Percentiles rank a stretch among this genome's conserved stretches.
These are phyloP conservation scores for Entomophthora muscae DNA, from an alignment of 371 early-diverging fungal genomes.

Conservation along the genomic window DNA sequence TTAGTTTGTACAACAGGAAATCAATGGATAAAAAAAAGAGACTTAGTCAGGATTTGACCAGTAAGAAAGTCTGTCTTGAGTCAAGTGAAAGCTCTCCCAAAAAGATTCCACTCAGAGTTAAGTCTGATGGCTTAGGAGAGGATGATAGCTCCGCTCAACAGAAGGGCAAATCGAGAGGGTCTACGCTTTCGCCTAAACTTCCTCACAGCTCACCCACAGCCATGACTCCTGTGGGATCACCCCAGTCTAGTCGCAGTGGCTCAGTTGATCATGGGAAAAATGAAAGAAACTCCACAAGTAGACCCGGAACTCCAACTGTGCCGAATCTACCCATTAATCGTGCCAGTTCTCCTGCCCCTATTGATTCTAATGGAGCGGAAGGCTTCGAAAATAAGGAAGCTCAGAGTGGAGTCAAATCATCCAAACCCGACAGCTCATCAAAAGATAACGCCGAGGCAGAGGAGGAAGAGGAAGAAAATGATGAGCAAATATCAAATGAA, in stretches of 20 bases:
- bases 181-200: not conserved
- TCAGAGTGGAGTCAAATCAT: not conserved
- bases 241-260: not conserved
- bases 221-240: not conserved
- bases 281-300: not conserved
- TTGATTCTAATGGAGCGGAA: not conserved
- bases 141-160: not conserved
- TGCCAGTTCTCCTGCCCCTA: not conserved
- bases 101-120: not conserved
- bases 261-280: not conserved
- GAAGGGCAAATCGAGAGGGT: not conserved
- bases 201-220: not conserved
- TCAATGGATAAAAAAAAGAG: no score
- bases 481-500: constrained; percentile 16
- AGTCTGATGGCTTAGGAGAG: not conserved
- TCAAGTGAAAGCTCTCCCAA: not conserved
- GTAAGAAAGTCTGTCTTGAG: no score
- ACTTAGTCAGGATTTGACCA: no score
- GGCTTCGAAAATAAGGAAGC: not conserved
- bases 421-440: not conserved
- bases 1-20: no score
- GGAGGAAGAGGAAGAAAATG: constrained; percentile 11
- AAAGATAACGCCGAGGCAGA: constrained; percentile 7
- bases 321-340: not conserved
- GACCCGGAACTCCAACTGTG: not conserved